Evolutionary conservation across 139 green algal species (phyloP).

Genomic region (Pseudopediastrum boryanum): DNA sequence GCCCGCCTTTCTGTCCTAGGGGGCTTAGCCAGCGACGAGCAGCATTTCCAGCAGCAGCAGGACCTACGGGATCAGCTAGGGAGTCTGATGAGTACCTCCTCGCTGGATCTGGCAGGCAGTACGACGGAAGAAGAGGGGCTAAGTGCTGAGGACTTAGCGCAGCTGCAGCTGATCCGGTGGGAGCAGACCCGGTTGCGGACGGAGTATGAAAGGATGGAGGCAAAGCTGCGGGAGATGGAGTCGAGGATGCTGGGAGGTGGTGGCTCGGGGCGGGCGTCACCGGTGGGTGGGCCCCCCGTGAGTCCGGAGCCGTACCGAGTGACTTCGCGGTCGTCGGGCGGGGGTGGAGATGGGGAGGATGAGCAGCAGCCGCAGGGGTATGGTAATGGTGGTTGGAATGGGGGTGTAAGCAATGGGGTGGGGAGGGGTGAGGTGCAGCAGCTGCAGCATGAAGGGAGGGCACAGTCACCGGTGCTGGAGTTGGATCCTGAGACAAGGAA

Average conservation of each 20-base stretch:
- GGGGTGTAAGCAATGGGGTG: no score
- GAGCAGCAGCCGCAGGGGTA: no score
- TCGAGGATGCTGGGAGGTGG: slow-evolving; percentile 21
- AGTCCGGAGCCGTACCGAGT: no score
- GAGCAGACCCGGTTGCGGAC: slow-evolving; percentile 31
- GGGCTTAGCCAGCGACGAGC: neutral
- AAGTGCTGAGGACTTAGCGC: slow-evolving; percentile 29
- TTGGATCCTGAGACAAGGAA: no score
- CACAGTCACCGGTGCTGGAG: no score
- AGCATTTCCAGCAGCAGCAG: neutral
- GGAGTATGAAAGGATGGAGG: slow-evolving; percentile 45
- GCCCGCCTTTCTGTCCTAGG: neutral
- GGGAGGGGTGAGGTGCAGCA: no score
- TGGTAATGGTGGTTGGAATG: no score
- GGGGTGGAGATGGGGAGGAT: no score
- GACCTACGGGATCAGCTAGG: neutral
- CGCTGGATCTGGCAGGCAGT: neutral
- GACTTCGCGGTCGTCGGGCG: no score
- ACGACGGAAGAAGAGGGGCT: neutral
- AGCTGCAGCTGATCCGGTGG: slow-evolving; percentile 37
- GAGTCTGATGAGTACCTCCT: neutral
- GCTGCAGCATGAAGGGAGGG: no score
- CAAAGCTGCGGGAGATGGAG: slow-evolving; percentile 43
- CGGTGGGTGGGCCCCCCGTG: no score
- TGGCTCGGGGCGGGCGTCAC: no score